Conservation (phyloP, 495 filamentous ascomycete genomes). For the Filosporella fistucella region DNA sequence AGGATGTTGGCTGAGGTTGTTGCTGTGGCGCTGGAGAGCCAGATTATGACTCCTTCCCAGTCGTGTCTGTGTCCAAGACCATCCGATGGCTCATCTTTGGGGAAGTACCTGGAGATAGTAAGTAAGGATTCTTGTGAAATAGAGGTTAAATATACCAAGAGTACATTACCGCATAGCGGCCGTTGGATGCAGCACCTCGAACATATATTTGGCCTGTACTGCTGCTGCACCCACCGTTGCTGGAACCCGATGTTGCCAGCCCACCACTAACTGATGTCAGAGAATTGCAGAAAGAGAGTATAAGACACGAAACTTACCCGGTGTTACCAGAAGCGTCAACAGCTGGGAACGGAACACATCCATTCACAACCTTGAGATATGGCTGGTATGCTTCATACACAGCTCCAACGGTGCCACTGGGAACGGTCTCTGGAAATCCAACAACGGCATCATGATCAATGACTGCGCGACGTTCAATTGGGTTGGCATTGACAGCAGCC, state of each 20-base stretch:
- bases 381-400: slow-evolving; percentile 47
- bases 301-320: slow-evolving; percentile 34
- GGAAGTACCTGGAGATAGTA: slow-evolving; percentile 21
- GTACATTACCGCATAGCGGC: slow-evolving; percentile 45
- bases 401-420: slow-evolving; percentile 33
- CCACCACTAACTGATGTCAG: slow-evolving; percentile 32
- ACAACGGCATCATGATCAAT: slow-evolving; percentile 40
- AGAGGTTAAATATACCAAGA: slow-evolving; percentile 29
- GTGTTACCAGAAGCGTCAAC: slow-evolving; percentile 45
- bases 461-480: slow-evolving; percentile 34
- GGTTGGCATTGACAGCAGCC: no score
- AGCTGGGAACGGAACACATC: slow-evolving; percentile 52
- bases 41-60: slow-evolving; percentile 42
- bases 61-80: slow-evolving; percentile 25
- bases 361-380: slow-evolving; percentile 42
- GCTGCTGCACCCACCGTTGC: slow-evolving; percentile 36
- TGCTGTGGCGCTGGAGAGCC: slow-evolving; percentile 31
- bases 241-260: slow-evolving; percentile 30
- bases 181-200: slow-evolving; percentile 25
- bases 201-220: slow-evolving; percentile 49
- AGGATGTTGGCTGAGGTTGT: slow-evolving; percentile 38
- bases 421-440: slow-evolving; percentile 43
- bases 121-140: not conserved
- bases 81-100: slow-evolving; percentile 23
- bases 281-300: no score